These are phyloP conservation scores for Aureobasidium sp. DNA, from an alignment of 2,329 filamentous ascomycete genomes.

Conservation along the genomic window DNA sequence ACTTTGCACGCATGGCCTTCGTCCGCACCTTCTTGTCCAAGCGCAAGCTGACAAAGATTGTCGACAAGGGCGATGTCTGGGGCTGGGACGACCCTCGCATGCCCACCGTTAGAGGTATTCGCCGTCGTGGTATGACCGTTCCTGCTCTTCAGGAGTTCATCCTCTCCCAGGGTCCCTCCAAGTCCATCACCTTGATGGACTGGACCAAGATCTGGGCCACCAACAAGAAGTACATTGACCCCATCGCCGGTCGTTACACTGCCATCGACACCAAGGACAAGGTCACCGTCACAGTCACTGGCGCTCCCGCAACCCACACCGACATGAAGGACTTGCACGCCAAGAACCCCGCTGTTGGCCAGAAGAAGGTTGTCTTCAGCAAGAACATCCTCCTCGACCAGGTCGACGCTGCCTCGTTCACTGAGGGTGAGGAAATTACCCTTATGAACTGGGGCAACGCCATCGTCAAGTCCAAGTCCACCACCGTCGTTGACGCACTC, in stretches of 20 bases:
- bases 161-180: slow-evolving; percentile 70
- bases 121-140: slow-evolving; percentile 69
- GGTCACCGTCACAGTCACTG: slow-evolving; percentile 50
- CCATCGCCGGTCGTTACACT: slow-evolving; percentile 37
- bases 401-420: slow-evolving; percentile 74
- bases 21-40: slow-evolving; percentile 73
- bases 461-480: slow-evolving; percentile 60
- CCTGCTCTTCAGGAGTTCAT: slow-evolving; percentile 72
- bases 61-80: slow-evolving; percentile 64
- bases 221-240: slow-evolving; percentile 43
- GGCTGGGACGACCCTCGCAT: slow-evolving; percentile 85
- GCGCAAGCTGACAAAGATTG: slow-evolving; percentile 73
- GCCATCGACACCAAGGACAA: slow-evolving; percentile 59
- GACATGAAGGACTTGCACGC: slow-evolving; percentile 80
- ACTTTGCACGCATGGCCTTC: slow-evolving; percentile 75
- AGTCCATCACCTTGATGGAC: slow-evolving; percentile 74
- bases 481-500: slow-evolving; percentile 34
- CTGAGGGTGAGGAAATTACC: slow-evolving; percentile 82
- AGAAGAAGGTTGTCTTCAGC: slow-evolving; percentile 77
- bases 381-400: slow-evolving; percentile 75
- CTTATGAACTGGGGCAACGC: slow-evolving; percentile 97
- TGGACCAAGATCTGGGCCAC: slow-evolving; percentile 57
- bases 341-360: slow-evolving; percentile 80
- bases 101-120: slow-evolving; percentile 78
- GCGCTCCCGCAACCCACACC: slow-evolving; percentile 39